Evolutionary conservation across 2,329 filamentous ascomycete genomes (phyloP), one percentile per base, ranked within the genome.

Genomic region (Monascus ruber): DNA sequence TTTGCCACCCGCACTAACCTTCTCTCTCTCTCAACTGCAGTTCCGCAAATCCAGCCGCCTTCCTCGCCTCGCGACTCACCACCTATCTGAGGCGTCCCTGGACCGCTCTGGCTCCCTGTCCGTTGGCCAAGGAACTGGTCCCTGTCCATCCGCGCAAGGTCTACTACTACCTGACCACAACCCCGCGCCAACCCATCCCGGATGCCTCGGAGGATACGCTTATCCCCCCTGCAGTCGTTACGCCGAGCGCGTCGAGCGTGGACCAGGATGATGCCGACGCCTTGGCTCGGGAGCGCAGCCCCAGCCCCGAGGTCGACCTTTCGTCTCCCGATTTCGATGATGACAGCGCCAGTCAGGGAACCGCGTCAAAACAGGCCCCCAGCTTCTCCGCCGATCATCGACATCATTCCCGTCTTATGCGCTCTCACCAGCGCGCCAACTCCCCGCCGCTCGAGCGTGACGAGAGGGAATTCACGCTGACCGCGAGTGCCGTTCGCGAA

Each of bases 381-480:
- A 49, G 54, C 25, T 83, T 83, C 52, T 74, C 80, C 5, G 64
- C 3, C 6, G 10, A 29, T 29, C 64, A 65, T 33, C 54, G 56
- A 36, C 73, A 77, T 49, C 76, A 74, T 49, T 72, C 77, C 43
- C 79, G 84, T 37, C 42, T 65, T 26, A 59, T 66, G 45, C 75
- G 81, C 51, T 78, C 76, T 45, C 73, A 79, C 44, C 17, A 17
- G 17, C 79, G 84, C 43, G 83, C 81, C n/a, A 79, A 83, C 24
- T 91, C 85, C 47, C 88, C 89, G 37, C 86, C 87, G 10, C 72
- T 96, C 31, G 89, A 96, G 66, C 86, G 84, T 53, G 89, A 96
- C 52, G 89, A 96, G 70, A 85, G 83, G 56, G 91, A 96, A 63
- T 98, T 98, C 57, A 95, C 89, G 5, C 85, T 94, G 64, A 96